Conservation (phyloP, 2,329 filamentous ascomycete species). For the Rhynchosporium agropyri region DNA sequence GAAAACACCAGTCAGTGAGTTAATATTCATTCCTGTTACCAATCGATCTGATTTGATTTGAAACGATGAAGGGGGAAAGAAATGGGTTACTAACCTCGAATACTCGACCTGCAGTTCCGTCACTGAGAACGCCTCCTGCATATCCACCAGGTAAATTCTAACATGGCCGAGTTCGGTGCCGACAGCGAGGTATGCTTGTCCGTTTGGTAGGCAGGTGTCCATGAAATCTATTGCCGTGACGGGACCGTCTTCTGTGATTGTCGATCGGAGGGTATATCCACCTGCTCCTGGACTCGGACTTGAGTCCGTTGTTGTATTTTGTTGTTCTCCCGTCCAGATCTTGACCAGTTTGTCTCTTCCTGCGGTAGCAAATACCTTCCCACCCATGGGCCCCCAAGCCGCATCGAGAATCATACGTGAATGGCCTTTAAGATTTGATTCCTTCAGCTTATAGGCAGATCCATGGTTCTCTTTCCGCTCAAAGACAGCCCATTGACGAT, state of each 20-base stretch:
- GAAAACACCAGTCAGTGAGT: not conserved
- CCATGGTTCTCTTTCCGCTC: conserved; percentile 46
- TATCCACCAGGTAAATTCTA: conserved; percentile 34
- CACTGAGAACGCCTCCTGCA: conserved; percentile 38
- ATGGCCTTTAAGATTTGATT: conserved; percentile 81
- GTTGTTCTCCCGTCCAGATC: conserved; percentile 57
- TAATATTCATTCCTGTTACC: not conserved
- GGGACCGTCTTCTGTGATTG: conserved; percentile 56
- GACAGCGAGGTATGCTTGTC: conserved; percentile 52
- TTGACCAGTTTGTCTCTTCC: conserved; percentile 86
- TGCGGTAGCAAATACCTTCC: conserved; percentile 74
- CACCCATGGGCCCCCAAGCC: conserved; percentile 67
- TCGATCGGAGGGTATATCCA: conserved; percentile 46
- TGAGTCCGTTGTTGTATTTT: not conserved
- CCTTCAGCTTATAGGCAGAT: conserved; percentile 57
- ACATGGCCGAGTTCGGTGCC: conserved; percentile 54
- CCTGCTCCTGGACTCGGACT: not conserved
- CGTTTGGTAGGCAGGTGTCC: conserved; percentile 39
- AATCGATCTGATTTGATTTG: too few species aligned
- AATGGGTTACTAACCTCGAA: conserved; percentile 34
- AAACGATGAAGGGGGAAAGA: not conserved
- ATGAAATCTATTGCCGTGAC: conserved; percentile 75
- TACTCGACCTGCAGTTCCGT: conserved; percentile 28
- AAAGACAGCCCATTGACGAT: conserved; percentile 90
- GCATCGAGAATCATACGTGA: conserved; percentile 89